phyloP scores from a whole-genome alignment of 2,329 filamentous ascomycete species.

The Aspergillus vadensis region DNA sequence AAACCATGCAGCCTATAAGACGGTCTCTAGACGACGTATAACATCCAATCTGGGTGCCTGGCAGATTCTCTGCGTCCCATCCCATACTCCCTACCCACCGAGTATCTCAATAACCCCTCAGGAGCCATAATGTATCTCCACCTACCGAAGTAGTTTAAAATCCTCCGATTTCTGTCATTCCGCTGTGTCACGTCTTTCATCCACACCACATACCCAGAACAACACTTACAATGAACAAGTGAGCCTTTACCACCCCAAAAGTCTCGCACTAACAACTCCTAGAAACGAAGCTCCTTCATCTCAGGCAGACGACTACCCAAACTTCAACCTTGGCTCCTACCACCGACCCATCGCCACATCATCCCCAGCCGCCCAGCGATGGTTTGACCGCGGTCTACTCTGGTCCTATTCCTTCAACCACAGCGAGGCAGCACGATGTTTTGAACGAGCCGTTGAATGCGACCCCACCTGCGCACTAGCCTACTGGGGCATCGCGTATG shows the following conservation, averaged over 20 bases:
- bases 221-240: neutral
- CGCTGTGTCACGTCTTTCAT: neutral
- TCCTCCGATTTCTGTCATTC: too few species aligned
- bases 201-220: neutral
- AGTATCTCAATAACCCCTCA: too few species aligned
- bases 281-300: neutral
- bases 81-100: too few species aligned
- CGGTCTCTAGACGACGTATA: too few species aligned
- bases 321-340: conserved; percentile 38
- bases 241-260: neutral
- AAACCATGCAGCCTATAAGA: too few species aligned
- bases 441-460: conserved; percentile 32
- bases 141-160: too few species aligned
- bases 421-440: conserved; percentile 39
- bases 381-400: conserved; percentile 42
- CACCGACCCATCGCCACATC: conserved; percentile 39
- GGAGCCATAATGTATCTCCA: too few species aligned
- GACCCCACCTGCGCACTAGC: conserved; percentile 41
- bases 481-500: conserved; percentile 56
- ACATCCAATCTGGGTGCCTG: too few species aligned
- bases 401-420: conserved; percentile 47
- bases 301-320: neutral
- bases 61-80: too few species aligned
- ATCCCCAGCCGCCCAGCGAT: conserved; percentile 35
- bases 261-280: neutral